Evolutionary conservation across 2,329 filamentous ascomycete genomes (phyloP).

Genomic region (Monosporascus sp.): DNA sequence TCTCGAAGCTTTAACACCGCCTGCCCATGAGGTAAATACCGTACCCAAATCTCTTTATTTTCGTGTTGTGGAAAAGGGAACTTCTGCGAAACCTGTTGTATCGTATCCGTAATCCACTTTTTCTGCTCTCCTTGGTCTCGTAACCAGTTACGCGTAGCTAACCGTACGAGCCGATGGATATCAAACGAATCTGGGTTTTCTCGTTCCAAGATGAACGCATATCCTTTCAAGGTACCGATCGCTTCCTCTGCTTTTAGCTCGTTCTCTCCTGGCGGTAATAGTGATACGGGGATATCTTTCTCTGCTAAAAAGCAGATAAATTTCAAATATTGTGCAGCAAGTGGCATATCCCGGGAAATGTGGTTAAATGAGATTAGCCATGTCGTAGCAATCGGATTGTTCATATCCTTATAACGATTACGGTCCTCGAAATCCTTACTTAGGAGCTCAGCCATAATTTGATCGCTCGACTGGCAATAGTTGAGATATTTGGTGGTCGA

Average conservation of each 20-base stretch:
- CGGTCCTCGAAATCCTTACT: slow-evolving; percentile 27
- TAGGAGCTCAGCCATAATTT: slow-evolving; percentile 16
- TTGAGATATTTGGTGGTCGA: slow-evolving; percentile 21
- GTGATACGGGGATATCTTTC: slow-evolving; percentile 10
- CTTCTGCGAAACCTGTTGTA: background rate
- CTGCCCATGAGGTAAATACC: slow-evolving; percentile 5
- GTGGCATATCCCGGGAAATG: slow-evolving; percentile 16
- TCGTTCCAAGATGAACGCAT: slow-evolving; percentile 25
- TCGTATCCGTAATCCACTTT: slow-evolving; percentile 1
- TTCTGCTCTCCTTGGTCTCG: background rate
- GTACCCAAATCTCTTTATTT: slow-evolving; percentile 1
- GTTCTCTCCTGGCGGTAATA: background rate
- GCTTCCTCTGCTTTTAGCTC: slow-evolving; percentile 3
- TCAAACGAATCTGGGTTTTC: slow-evolving; percentile 13
- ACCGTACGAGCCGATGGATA: slow-evolving; percentile 16
- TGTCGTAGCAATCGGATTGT: slow-evolving; percentile 27
- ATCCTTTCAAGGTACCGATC: slow-evolving; percentile 7
- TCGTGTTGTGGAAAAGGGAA: background rate
- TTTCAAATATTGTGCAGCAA: slow-evolving; percentile 23
- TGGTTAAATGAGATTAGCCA: slow-evolving; percentile 31
- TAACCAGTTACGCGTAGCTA: slow-evolving; percentile 10
- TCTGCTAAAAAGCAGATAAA: slow-evolving; percentile 20
- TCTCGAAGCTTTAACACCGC: background rate
- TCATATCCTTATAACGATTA: slow-evolving; percentile 16
- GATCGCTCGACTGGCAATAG: slow-evolving; percentile 16